Percentiles rank a stretch among this genome's conserved stretches.
Evolutionary conservation across 305 asterid species (phyloP).

Genomic region (Stenogyne calaminthoides): DNA sequence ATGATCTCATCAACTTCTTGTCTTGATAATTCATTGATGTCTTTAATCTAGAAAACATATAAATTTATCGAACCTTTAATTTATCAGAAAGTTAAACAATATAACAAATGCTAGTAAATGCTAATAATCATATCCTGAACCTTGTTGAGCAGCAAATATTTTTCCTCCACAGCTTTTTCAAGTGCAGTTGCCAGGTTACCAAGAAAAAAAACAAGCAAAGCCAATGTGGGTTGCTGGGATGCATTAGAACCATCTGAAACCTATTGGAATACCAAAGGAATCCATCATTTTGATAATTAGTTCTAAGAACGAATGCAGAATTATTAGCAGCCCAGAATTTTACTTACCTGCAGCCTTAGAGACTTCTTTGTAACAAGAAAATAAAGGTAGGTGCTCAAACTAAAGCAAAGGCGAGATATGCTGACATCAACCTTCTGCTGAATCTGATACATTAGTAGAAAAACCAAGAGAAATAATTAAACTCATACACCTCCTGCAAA

Average conservation of each 20-base stretch:
- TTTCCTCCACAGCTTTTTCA: slow-evolving; percentile 83
- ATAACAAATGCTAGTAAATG: slow-evolving; percentile 16
- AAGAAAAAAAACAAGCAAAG: slow-evolving; percentile 62
- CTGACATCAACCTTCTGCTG: slow-evolving; percentile 70
- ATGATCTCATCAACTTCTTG: slow-evolving; percentile 96
- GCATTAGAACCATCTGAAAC: slow-evolving; percentile 62
- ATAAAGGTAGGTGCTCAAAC: slow-evolving; percentile 90
- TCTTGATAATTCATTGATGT: slow-evolving; percentile 89
- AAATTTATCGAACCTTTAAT: slow-evolving; percentile 13
- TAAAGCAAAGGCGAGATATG: slow-evolving; percentile 80
- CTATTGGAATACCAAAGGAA: slow-evolving; percentile 44
- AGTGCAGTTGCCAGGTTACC: slow-evolving; percentile 66
- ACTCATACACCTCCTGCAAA: slow-evolving; percentile 3
- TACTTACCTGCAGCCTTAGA: slow-evolving; percentile 73
- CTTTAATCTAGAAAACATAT: slow-evolving; percentile 61
- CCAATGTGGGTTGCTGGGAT: slow-evolving; percentile 76
- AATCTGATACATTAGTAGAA: slow-evolving; percentile 42
- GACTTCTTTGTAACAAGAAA: slow-evolving; percentile 81
- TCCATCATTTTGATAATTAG: slow-evolving; percentile 22
- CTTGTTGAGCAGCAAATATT: slow-evolving; percentile 83
- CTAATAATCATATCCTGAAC: slow-evolving; percentile 32
- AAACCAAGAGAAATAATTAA: slow-evolving; percentile 15
- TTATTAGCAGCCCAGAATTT: slow-evolving; percentile 9
- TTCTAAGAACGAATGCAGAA: slow-evolving; percentile 13
- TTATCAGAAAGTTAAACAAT: slow-evolving; percentile 22